Percentiles rank a stretch among this genome's conserved stretches.
These are phyloP conservation scores for Golovinomyces cichoracearum DNA, from an alignment of 2,329 filamentous ascomycete genomes.

Conservation along the genomic window DNA sequence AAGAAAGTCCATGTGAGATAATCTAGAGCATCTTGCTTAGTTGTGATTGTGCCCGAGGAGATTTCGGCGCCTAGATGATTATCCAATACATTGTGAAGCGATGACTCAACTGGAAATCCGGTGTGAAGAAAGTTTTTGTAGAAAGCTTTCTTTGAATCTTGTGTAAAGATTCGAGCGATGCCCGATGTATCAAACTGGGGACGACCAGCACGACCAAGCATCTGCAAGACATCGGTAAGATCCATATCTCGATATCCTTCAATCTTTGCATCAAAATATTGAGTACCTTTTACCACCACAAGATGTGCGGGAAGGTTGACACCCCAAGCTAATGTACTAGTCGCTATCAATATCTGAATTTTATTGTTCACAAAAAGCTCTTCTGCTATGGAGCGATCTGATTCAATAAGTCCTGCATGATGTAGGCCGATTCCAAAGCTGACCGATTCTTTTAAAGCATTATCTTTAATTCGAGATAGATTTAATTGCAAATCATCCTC, in stretches of 20 bases:
- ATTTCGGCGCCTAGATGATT: slow-evolving; percentile 93
- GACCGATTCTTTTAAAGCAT: slow-evolving; percentile 73
- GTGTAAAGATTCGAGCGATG: slow-evolving; percentile 89
- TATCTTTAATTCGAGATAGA: slow-evolving; percentile 73
- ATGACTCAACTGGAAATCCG: slow-evolving; percentile 91
- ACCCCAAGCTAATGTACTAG: slow-evolving; percentile 90
- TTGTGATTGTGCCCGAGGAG: slow-evolving; percentile 71
- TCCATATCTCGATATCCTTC: slow-evolving; percentile 99
- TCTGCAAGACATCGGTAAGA: slow-evolving; percentile 87
- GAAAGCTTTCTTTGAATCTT: slow-evolving; percentile 93
- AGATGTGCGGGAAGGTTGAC: slow-evolving; percentile 92
- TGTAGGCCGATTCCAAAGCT: slow-evolving; percentile 93
- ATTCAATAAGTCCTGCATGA: slow-evolving; percentile 88
- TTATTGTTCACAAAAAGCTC: slow-evolving; percentile 95
- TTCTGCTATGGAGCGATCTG: slow-evolving; percentile 71
- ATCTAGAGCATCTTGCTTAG: slow-evolving; percentile 90
- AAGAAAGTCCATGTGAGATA: slow-evolving; percentile 99
- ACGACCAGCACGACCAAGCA: slow-evolving; percentile 83
- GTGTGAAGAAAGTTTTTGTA: slow-evolving; percentile 99
- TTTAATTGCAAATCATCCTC: slow-evolving; percentile 83
- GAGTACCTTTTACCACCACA: slow-evolving; percentile 92
- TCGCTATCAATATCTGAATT: slow-evolving; percentile 88
- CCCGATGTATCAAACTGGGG: slow-evolving; percentile 92
- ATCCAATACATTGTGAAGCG: slow-evolving; percentile 82
- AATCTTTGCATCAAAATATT: slow-evolving; percentile 93